Evolutionary conservation across 192 early-diverging fungal species (phyloP).

Genomic region (Phycomyces nitens): DNA sequence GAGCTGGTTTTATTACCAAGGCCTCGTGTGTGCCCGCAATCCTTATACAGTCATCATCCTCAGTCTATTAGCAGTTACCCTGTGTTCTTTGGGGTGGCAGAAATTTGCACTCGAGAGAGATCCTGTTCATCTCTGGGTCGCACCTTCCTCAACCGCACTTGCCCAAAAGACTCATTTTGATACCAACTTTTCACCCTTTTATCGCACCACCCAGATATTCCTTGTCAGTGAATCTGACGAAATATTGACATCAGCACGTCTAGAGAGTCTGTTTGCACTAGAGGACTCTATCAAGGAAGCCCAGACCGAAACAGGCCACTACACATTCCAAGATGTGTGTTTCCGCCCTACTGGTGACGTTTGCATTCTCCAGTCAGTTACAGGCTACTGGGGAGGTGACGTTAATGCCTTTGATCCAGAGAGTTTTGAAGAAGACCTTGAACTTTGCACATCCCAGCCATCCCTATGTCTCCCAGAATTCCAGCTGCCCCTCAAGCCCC

Average conservation of each 20-base stretch:
- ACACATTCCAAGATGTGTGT: conserved; percentile 54
- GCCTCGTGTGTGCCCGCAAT: conserved; percentile 50
- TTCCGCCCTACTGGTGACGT: conserved; percentile 55
- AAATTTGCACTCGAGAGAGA: conserved; percentile 51
- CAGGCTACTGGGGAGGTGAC: conserved; percentile 62
- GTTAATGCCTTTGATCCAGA: conserved; percentile 38
- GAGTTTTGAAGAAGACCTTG: conserved; percentile 44
- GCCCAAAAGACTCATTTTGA: conserved; percentile 58
- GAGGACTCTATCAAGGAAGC: conserved; percentile 45
- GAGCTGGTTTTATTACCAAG: conserved; percentile 60
- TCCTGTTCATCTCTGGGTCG: conserved; percentile 60
- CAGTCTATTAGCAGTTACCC: conserved; percentile 37
- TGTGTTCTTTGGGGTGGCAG: conserved; percentile 57
- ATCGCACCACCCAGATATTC: conserved; percentile 62
- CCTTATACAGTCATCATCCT: conserved; percentile 49
- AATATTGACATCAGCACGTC: conserved; percentile 38
- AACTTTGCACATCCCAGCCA: conserved; percentile 44
- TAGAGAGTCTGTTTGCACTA: conserved; percentile 47
- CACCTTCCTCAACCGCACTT: conserved; percentile 50
- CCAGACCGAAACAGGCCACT: conserved; percentile 31
- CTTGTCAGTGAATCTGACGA: conserved; percentile 35
- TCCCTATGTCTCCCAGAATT: conserved; percentile 56
- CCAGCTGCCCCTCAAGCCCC: conserved; percentile 58
- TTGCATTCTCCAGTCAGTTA: conserved; percentile 61
- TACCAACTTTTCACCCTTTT: conserved; percentile 60